Conservation (phyloP, 495 filamentous ascomycete species). For the Lasiosphaeria miniovina region DNA sequence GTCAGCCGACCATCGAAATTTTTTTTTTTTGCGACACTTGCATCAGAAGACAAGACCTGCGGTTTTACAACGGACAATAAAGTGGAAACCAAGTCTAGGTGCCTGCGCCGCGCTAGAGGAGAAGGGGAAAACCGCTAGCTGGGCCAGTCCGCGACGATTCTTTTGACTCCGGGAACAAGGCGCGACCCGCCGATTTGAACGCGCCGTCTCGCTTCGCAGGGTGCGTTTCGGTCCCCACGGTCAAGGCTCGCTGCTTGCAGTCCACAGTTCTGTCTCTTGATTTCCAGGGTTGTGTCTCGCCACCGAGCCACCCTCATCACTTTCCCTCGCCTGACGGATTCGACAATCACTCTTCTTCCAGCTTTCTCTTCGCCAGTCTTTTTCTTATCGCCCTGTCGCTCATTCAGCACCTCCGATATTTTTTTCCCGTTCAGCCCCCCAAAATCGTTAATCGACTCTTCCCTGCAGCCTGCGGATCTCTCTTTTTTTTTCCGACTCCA, state of each 20-base stretch:
- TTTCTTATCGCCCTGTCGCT: conserved; percentile 23
- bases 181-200: conserved; percentile 9
- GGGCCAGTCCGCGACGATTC: conserved; percentile 5
- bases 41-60: not conserved
- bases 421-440: conserved; percentile 12
- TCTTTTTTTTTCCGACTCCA: conserved; percentile 10
- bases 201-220: conserved; percentile 4
- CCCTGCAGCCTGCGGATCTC: not conserved
- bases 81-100: not conserved
- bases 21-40: not conserved
- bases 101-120: not conserved
- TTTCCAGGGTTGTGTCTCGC: conserved; percentile 13
- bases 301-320: conserved; percentile 10
- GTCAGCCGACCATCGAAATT: too few species aligned
- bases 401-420: conserved; percentile 32
- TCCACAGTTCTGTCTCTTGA: conserved; percentile 5
- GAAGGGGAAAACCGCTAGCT: not conserved
- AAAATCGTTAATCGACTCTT: conserved; percentile 24
- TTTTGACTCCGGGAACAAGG: conserved; percentile 10
- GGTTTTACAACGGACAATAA: not conserved
- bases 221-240: not conserved
- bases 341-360: conserved; percentile 12
- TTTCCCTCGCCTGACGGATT: conserved; percentile 9
- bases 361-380: conserved; percentile 20
- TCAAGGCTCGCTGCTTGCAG: not conserved